Evolutionary conservation across 2,329 filamentous ascomycete genomes (phyloP), one percentile per base, ranked within the genome.

Genomic region (Talaromyces sp.): DNA sequence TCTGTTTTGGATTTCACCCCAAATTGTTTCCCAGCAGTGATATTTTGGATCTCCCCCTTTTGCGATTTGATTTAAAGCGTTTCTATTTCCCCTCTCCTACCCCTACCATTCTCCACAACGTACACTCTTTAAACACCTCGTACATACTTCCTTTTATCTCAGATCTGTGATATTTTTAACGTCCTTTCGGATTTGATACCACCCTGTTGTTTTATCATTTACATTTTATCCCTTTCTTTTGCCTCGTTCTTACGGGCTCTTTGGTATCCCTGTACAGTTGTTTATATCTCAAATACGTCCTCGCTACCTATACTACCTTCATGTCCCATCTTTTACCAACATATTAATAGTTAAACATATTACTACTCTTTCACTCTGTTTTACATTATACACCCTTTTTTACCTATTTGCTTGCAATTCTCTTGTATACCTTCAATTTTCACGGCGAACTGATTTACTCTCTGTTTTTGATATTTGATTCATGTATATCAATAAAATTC

Each of bases 131-230:
- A 17, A 53, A 32, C 52, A 47, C 27, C 36, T 36, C 50, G 54
- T 56, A 58, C 56, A 59, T 52, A 51, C 48, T 55, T 49, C 37
- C 51, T 58, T n/a, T 40, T 49, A 49, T 53, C 50, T 56, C 47
- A 44, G 53, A 58, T 58, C 54, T 58, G 49, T 57, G 54, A 56
- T 60, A n/a, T 61, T 59, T 55, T 57, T 61, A 50, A 54, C 51
- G 52, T 59, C 47, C 56, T 59, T 57, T 63, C 52, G 60, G 62
- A 62, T 63, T 62, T 64, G 62, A 64, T 64, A 64, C 62, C 62
- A 64, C 57, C 54, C 57, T 45, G 57, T 44, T 13, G 43, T 35
- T 48, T 43, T 43, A 33, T 17, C 19, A 39, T 48, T 27, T 27
- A 27, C 33, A 27, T 48, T 44, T 16, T 11, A 24, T 29, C 33